Evolutionary conservation across 2,329 filamentous ascomycete species (phyloP), one percentile per base, ranked within the genome.

Genomic region (Monilinia fructicola): DNA sequence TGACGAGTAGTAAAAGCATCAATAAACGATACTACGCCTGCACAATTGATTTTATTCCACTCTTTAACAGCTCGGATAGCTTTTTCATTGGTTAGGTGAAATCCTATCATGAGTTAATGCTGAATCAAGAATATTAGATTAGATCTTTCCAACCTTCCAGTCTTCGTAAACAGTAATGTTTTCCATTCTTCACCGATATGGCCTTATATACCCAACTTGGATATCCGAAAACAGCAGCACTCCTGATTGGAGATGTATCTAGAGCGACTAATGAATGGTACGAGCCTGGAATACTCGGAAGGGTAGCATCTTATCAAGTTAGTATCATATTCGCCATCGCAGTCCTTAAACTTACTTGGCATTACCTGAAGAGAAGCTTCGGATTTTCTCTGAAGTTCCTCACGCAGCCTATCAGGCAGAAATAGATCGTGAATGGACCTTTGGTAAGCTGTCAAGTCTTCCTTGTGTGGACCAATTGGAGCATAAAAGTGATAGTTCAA

Each of bases 171-270:
- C 90, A 92, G 78, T 96, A 98, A n/a, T 89, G 87, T 71, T 91
- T 89, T 14, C 93, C 95, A 73, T 94, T 94, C 76, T 95, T 95
- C 77, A 86, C 89, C 9, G 92, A 96, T 31, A 90, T 88, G 11
- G 93, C 94, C 80, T 98, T 98, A 81, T 97, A 99, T 0, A 97
- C 87, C 92, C 93, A 98, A 73, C 90, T 97, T 7, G 90, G 87
- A 74, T 92, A 96, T 38, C 93, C 92, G 78, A 97, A 97, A 21
- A 90, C 86, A 16, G 86, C 84, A 4, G 88, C 85, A 71, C 89
- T 92, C 77, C 92, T 93, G 71, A 93, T 87, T 68, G 92, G 87
- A 60, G 85, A 90, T 11, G 89, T 91, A 77, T 98, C 93, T 54
- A 99, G 81, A 4, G 94, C 92, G 11, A 97, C 93, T 14, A 99